Base-by-base conservation (phyloP, 129 eudicot genomes). In the Tagetes erecta region DNA sequence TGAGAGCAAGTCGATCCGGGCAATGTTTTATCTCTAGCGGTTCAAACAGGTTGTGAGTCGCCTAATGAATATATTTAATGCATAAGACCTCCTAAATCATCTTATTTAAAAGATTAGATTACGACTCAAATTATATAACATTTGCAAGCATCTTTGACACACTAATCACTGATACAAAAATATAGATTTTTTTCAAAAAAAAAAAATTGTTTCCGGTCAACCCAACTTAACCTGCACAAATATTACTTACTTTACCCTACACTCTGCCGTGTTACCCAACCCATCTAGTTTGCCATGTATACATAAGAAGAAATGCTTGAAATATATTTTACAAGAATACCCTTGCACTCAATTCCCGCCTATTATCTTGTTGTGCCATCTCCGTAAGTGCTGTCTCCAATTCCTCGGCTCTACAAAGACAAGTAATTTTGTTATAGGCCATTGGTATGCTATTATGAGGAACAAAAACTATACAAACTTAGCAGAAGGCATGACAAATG, bases 321-420 rank as follows among this genome's bases (percentile, higher is more conserved):
- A 58, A 30, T 65, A 41, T 53, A 41, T 47, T 8, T 7, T 10
- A 13, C 3, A 31, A 11, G 66, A 50, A 52, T 87, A 94, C 98
- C 97, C 81, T 86, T 68, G 92, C 96, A 59, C 81, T 86, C 70
- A 94, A 56, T 85, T 90, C 84, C 53, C 89, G 89, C 50, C 96
- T 86, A 81, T 94, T 94, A 80, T 94, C 98, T 80, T 90, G 76
- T 72, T 81, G 71, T 71, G 86, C 98, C 84, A 90, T 87, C 88
- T 90, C 96, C 87, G 86, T 88, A 38, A 93, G 79, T 40, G 98
- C 98, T 50, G 91, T 82, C 94, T 90, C 98, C 80, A 93, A 80
- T 73, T 93, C 98, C 74, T 93, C 98, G 42, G 98, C 87, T 83
- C 98, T 93, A 83, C 42, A 65, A 69, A 68, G 70, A 59, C 76